Evolutionary conservation across 257 asterid genomes (phyloP).

Genomic region (Thymus quinquecostatus): DNA sequence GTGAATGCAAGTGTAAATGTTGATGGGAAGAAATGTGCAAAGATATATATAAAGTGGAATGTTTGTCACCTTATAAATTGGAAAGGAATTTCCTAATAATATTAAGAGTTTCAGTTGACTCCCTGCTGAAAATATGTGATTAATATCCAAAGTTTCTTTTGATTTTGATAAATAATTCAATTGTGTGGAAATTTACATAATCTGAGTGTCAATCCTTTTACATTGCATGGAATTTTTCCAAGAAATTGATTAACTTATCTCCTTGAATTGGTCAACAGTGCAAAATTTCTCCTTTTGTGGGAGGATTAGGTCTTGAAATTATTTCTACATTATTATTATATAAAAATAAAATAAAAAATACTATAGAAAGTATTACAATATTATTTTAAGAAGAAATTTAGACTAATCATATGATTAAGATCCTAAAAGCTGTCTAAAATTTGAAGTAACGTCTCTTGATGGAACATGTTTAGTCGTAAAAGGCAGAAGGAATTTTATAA

Average conservation of each 20-base stretch:
- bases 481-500: background rate
- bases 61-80: background rate
- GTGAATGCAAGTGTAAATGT: background rate
- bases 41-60: background rate
- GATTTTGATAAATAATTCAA: background rate
- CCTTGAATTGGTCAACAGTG: slow-evolving; percentile 6
- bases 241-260: background rate
- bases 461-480: background rate
- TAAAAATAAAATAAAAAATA: background rate
- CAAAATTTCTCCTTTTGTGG: background rate
- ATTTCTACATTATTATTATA: background rate
- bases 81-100: background rate
- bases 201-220: background rate
- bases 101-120: background rate
- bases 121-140: background rate
- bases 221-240: background rate
- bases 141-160: background rate
- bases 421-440: background rate
- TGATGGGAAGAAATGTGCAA: background rate
- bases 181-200: background rate
- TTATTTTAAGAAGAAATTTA: background rate
- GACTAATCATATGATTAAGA: background rate
- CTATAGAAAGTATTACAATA: background rate
- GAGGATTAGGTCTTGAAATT: slow-evolving; percentile 18
- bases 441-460: background rate